Evolutionary conservation across 2,329 filamentous ascomycete species (phyloP).

Genomic region (Penicillium sp.): DNA sequence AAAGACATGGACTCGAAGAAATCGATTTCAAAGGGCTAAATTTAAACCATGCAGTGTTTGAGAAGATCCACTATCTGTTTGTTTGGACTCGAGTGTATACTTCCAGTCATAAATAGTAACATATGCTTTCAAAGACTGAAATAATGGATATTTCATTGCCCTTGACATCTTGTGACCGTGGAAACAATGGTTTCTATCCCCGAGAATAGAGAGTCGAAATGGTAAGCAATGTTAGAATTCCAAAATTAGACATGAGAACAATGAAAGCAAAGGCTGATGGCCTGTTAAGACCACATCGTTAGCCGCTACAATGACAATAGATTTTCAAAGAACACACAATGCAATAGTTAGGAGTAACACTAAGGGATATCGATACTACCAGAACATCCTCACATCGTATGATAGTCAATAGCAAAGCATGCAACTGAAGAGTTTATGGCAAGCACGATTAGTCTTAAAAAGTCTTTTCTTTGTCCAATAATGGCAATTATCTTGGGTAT

Average conservation of each 20-base stretch:
- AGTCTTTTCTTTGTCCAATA: background rate
- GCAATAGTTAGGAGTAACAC: no score
- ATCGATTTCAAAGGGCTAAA: background rate
- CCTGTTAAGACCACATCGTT: background rate
- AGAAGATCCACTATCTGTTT: background rate
- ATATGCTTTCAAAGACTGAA: background rate
- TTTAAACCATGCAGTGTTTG: background rate
- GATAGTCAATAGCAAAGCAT: background rate
- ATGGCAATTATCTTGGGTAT: background rate
- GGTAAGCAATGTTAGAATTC: background rate
- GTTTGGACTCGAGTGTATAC: background rate
- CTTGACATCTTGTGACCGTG: background rate
- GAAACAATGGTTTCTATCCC: background rate
- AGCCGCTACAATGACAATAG: background rate
- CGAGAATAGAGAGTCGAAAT: background rate
- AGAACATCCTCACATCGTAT: background rate
- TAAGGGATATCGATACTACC: background rate
- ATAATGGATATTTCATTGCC: background rate
- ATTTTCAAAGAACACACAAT: background rate
- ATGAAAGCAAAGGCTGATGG: background rate
- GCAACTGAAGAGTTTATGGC: background rate
- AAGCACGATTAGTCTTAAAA: background rate
- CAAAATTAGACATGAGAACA: background rate
- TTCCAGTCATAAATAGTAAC: background rate
- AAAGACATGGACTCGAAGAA: background rate